These are phyloP conservation scores for Claviceps paspali DNA, from an alignment of 2,329 filamentous ascomycete species.

Conservation along the genomic window DNA sequence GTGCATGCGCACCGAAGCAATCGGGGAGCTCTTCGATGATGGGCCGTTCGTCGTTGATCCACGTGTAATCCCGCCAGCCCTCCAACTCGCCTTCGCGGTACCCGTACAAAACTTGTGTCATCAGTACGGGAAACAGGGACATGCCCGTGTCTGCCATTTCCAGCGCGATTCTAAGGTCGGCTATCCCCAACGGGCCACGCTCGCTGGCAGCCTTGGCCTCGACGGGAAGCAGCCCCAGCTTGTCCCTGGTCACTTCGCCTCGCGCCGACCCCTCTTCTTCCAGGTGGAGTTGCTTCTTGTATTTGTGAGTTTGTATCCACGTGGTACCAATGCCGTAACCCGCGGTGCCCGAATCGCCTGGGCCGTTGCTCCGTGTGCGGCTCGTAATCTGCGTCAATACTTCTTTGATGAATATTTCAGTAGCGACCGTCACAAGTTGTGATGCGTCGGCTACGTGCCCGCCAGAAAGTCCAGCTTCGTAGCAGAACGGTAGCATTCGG, in stretches of 20 bases:
- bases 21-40: conserved; percentile 14
- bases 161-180: conserved; percentile 62
- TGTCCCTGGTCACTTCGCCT: conserved; percentile 62
- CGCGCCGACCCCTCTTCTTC: conserved; percentile 61
- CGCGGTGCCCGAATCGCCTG: conserved; percentile 44
- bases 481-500: conserved; percentile 54
- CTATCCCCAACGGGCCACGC: conserved; percentile 57
- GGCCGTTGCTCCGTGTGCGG: conserved; percentile 49
- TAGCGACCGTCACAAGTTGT: conserved; percentile 48
- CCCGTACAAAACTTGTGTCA: conserved; percentile 51
- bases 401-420: conserved; percentile 54
- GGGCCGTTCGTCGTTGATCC: conserved; percentile 25
- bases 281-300: conserved; percentile 54
- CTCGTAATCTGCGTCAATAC: conserved; percentile 47
- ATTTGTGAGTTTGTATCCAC: conserved; percentile 68
- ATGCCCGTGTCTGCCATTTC: conserved; percentile 63
- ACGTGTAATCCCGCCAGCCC: conserved; percentile 45
- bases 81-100: conserved; percentile 68
- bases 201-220: conserved; percentile 64
- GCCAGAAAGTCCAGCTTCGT: conserved; percentile 45
- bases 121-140: conserved; percentile 61
- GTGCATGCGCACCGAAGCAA: conserved; percentile 11
- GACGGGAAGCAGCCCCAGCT: conserved; percentile 62
- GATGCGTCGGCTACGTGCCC: conserved; percentile 46
- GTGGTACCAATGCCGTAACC: conserved; percentile 49